Evolutionary conservation across 2,329 filamentous ascomycete genomes (phyloP), one percentile per base, ranked within the genome.

Genomic region (Aspergillus japonicus): DNA sequence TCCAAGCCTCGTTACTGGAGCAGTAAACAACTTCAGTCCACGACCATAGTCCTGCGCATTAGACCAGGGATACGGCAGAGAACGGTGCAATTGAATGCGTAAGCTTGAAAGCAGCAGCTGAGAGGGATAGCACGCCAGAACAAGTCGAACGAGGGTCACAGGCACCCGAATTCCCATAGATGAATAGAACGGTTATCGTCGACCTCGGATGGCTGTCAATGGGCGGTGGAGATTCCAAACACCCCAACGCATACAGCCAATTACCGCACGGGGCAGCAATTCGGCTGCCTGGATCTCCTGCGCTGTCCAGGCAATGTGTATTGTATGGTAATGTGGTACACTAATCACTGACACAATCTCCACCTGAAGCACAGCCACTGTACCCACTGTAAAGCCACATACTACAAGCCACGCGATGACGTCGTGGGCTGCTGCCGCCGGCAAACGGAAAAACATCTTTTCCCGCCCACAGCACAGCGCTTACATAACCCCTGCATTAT

Each of bases 121-220:
- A 55, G 50, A 44, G 21, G 49, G 26, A 47, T 48, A 29, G 50
- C 50, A 35, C 0, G 1, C 3, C 8, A 35, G 11, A 19, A 19
- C 5, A 8, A 44, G 39, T 10, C 39, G 14, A 44, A 19, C 7
- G 21, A 26, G 35, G 55, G 58, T 55, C 54, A 31, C 50, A 66
- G 64, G 64, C 64, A 66, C 60, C 64, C 57, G 53, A 49, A 64
- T 66, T 66, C 59, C 57, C 33, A 44, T 16, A 24, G 24, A 16
- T 7, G 39, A 35, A 53, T 24, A 24, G 39, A 47, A 54, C 21
- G 52, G 23, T 21, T 54, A 29, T 10, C 57, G 31, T 52, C 33
- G 50, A 21, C 26, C 19, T 47, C 33, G 16, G 47, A 57, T 57
- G 42, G 58, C 26, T 56, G 49, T 51, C 52, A 53, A 52, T 47